Base-by-base conservation (phyloP, 2,329 filamentous ascomycete species). In the Zasmidium citrigriseum region DNA sequence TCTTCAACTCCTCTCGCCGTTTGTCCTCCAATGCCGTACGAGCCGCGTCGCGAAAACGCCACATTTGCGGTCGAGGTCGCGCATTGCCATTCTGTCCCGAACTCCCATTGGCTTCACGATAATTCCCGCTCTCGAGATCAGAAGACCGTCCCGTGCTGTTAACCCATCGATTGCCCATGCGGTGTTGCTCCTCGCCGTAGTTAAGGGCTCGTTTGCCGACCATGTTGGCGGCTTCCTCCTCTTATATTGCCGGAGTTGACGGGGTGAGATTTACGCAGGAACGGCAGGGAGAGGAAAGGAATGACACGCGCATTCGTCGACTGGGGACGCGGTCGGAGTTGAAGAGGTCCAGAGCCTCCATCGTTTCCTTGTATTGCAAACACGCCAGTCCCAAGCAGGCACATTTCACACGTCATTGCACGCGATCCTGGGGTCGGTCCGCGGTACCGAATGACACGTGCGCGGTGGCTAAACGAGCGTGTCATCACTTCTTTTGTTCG, bases 1-100 rank as follows among this genome's bases (percentile, higher is more conserved):
- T 73, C 68, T 84, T 84, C 67, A 84, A 69, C 20, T 79, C 73
- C 14, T 74, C 71, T 22, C 79, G 73, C 23, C 76, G 75, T 45
- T 75, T 70, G 57, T 80, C 74, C 57, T 78, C 76, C 24, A 83
- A 66, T 1, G 77, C 80, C 14, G 75, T 74, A 23, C 77, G 72
- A 21, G 79, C 76, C 0, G 76, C 77, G 71, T 84, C 82, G 47
- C 74, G 76, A 66, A 83, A 83, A 0, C 73, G 67, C 64, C 69
- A 75, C 45, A 74, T 25, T 3, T 68, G 66, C 9, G 72, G 72
- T 46, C 67, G 63, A 16, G 62, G 63, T 45, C 55, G 27, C 10
- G 54, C 61, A 45, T 65, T 63, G 52, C 63, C 64, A 41, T 68
- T 65, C 23, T 46, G 41, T 59, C 68, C 66, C 14, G 25, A 55